Conservation (phyloP, 148 eudicot genomes). For the Vaccinium corymbosum region DNA sequence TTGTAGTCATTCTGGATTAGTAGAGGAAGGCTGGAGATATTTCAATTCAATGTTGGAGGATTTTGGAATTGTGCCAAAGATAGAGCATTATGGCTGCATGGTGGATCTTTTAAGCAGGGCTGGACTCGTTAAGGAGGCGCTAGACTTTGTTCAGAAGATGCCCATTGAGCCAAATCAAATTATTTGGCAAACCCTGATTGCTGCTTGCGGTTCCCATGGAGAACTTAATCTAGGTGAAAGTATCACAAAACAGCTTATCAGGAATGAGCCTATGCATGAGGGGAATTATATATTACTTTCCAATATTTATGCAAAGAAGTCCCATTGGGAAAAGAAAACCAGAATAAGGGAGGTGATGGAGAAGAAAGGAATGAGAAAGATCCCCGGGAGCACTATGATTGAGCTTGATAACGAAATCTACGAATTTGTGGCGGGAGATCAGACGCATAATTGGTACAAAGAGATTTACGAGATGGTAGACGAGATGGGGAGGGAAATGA, state of each 20-base stretch:
- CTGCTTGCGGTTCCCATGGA: slow-evolving; percentile 49
- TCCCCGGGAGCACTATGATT: slow-evolving; percentile 56
- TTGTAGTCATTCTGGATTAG: slow-evolving; percentile 71
- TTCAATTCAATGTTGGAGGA: slow-evolving; percentile 39
- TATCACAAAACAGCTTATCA: slow-evolving; percentile 35
- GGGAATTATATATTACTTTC: slow-evolving; percentile 56
- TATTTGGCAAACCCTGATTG: slow-evolving; percentile 52
- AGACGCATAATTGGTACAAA: slow-evolving; percentile 26
- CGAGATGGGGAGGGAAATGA: slow-evolving; percentile 43
- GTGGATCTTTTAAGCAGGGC: slow-evolving; percentile 67
- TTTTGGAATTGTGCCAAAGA: slow-evolving; percentile 39
- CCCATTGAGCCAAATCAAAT: slow-evolving; percentile 61
- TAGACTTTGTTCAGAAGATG: slow-evolving; percentile 53
- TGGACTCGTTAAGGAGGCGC: slow-evolving; percentile 53
- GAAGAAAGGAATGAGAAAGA: slow-evolving; percentile 47
- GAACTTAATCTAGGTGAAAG: slow-evolving; percentile 50
- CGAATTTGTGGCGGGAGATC: slow-evolving; percentile 49
- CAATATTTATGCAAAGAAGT: slow-evolving; percentile 54
- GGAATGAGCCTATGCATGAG: slow-evolving; percentile 45
- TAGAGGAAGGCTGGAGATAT: slow-evolving; percentile 48
- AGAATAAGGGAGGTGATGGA: slow-evolving; percentile 47
- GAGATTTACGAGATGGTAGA: slow-evolving; percentile 46
- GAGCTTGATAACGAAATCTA: slow-evolving; percentile 40
- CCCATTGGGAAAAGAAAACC: slow-evolving; percentile 53
- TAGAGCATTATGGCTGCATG: slow-evolving; percentile 78